A percentile compares a stretch with the other conserved stretches of the same genome.
Evolutionary conservation across 352 stramenopile genomes (phyloP).

Genomic region (Pythium chondricola): DNA sequence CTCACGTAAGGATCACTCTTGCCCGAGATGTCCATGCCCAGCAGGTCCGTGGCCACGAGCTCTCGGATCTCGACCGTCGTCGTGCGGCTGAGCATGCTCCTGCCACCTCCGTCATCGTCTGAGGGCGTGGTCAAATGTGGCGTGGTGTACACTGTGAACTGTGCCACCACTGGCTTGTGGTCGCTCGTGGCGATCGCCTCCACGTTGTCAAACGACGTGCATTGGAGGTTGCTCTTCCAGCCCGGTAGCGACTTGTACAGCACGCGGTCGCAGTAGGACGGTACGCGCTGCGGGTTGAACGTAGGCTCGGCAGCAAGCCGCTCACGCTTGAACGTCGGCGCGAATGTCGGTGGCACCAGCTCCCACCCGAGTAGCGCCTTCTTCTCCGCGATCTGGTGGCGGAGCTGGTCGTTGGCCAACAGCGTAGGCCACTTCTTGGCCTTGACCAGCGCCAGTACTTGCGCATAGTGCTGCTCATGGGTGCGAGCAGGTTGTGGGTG

Average conservation of each 20-base stretch:
- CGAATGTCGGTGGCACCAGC: conserved; percentile 52
- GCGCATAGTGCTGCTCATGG: conserved; percentile 61
- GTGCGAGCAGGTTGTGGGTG: conserved; percentile 23
- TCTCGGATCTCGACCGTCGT: conserved; percentile 60
- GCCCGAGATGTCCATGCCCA: conserved; percentile 72
- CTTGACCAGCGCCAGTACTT: conserved; percentile 51
- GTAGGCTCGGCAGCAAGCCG: conserved; percentile 32
- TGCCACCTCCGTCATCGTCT: conserved; percentile 2
- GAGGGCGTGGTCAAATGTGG: conserved; percentile 12
- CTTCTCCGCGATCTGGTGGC: conserved; percentile 47
- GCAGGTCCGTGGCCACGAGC: conserved; percentile 45
- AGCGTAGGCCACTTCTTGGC: conserved; percentile 58
- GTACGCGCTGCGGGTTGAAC: conserved; percentile 66
- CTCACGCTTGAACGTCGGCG: conserved; percentile 82
- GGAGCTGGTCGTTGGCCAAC: conserved; percentile 75
- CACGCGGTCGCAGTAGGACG: conserved; percentile 82
- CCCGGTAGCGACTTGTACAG: conserved; percentile 76
- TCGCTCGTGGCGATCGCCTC: conserved; percentile 71
- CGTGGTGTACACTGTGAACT: conserved; percentile 43
- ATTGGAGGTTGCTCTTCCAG: conserved; percentile 40
- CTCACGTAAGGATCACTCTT: conserved; percentile 73
- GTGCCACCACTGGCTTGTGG: conserved; percentile 72
- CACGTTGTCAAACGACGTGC: conserved; percentile 50
- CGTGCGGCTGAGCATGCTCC: conserved; percentile 21
- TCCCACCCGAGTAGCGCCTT: conserved; percentile 63